Evolutionary conservation across 1,284 basidiomycete genomes (phyloP).

Genomic region (Papiliotrema fonsecae): DNA sequence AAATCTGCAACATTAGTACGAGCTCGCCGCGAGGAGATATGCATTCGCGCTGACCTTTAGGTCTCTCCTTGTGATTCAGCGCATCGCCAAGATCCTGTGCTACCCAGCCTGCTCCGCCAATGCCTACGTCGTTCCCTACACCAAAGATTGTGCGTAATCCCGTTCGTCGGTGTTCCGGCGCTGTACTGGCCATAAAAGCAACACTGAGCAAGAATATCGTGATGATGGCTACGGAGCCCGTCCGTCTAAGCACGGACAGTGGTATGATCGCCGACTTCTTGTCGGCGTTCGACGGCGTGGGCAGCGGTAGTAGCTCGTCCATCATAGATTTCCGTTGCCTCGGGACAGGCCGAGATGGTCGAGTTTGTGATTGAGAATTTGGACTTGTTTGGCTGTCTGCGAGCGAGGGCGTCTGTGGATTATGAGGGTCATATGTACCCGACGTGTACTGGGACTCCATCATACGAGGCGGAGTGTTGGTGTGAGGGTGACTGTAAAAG

Average conservation of each 20-base stretch:
- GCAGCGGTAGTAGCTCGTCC: constrained; percentile 35
- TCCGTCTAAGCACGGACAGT: constrained; percentile 20
- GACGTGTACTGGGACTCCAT: background rate
- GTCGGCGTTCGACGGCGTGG: background rate
- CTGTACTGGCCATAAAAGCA: constrained; percentile 29
- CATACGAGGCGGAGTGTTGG: no score
- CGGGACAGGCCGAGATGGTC: constrained; percentile 1
- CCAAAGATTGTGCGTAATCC: constrained; percentile 23
- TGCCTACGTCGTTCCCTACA: constrained; percentile 17
- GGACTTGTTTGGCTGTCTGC: no score
- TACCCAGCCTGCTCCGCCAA: constrained; percentile 10
- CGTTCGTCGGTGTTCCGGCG: constrained; percentile 1
- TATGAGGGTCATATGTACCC: no score
- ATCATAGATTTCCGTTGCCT: constrained; percentile 21
- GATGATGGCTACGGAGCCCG: constrained; percentile 33
- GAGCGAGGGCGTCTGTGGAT: no score
- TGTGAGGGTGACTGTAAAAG: no score
- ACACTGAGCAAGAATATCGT: constrained; percentile 38
- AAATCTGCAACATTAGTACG: constrained; percentile 25
- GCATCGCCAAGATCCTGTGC: constrained; percentile 11
- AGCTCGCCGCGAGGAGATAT: no score
- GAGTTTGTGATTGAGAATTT: background rate
- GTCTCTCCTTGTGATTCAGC: no score
- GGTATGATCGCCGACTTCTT: constrained; percentile 6
- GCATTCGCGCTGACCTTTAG: no score